Base-by-base conservation (phyloP, 192 early-diverging fungal species). In the Spinellus fusiger region DNA sequence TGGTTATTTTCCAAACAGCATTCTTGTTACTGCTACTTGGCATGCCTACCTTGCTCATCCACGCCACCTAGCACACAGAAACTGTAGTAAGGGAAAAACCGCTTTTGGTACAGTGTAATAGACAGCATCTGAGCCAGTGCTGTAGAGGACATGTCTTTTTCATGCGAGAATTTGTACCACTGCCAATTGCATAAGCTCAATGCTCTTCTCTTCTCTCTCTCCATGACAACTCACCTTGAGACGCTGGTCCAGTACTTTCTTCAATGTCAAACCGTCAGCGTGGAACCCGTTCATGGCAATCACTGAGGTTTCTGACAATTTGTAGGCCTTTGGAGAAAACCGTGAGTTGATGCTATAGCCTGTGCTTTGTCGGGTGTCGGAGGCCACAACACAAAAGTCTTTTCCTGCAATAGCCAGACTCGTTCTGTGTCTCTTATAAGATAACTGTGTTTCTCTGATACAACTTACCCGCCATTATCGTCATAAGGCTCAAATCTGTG, bases 61-160 rank as follows among this genome's bases (percentile, higher is more conserved):
- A 99, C 49, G 26, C 97, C 97, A 4, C 90, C 94, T 53, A 99
- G 62, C 18, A 93, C 82, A 70, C 89, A 89, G 73, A 88, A 93
- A 66, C 84, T 83, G 69, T 95, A 97, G 77, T 95, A 98, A 1
- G 95, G 94, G 82, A 99, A 98, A 76, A 98, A 97, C 15, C 97
- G 86, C 59, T 88, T 90, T 37, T 76, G 76, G 69, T 99, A 99
- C 32, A 99, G 76, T 56, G 91, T 92, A 46, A 86, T 92, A 5
- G 90, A 90, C 7, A 99, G 79, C 91, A 96, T 86, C 76, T 98
- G 97, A 6, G 95, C 95, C 54, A 95, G 71, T 3, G 97, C 95
- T 22, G 82, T 74, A 0, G 81, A 79, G 46, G 83, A 82, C 88
- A 99, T 99, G 37, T 74, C 66, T 71, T 90, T 93, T 32, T 91